Conservation (phyloP, 306 rosid genomes). For the Cicer yamashitae region DNA sequence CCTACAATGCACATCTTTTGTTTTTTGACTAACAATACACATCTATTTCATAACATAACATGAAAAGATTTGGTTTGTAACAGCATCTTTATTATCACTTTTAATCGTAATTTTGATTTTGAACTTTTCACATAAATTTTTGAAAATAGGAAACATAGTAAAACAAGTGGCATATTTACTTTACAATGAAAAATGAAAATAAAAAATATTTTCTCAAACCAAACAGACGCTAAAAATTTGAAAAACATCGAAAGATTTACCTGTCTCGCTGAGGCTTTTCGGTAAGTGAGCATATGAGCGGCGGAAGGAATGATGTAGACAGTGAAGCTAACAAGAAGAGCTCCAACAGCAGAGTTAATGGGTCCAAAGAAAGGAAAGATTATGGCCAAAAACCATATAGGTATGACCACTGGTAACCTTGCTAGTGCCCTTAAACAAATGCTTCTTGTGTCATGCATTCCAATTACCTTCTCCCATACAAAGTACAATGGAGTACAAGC, state of each 20-base stretch:
- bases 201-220: no score
- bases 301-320: slow-evolving; percentile 86
- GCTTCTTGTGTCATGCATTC: slow-evolving; percentile 95
- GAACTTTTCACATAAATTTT: no score
- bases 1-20: no score
- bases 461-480: slow-evolving; percentile 99
- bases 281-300: slow-evolving; percentile 91
- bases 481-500: slow-evolving; percentile 98
- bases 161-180: no score
- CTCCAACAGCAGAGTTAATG: slow-evolving; percentile 93
- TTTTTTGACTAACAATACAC: background rate
- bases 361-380: slow-evolving; percentile 98
- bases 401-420: slow-evolving; percentile 91
- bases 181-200: no score
- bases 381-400: slow-evolving; percentile 94
- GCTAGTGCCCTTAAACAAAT: slow-evolving; percentile 82
- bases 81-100: background rate
- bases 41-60: background rate
- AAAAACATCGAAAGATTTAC: slow-evolving; percentile 48
- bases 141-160: no score
- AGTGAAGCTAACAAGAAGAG: slow-evolving; percentile 94
- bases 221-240: no score
- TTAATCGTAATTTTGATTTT: background rate
- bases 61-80: background rate
- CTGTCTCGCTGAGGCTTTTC: slow-evolving; percentile 88